These are phyloP conservation scores for Colletotrichum plurivorum DNA, from an alignment of 2,329 filamentous ascomycete genomes.

Conservation along the genomic window DNA sequence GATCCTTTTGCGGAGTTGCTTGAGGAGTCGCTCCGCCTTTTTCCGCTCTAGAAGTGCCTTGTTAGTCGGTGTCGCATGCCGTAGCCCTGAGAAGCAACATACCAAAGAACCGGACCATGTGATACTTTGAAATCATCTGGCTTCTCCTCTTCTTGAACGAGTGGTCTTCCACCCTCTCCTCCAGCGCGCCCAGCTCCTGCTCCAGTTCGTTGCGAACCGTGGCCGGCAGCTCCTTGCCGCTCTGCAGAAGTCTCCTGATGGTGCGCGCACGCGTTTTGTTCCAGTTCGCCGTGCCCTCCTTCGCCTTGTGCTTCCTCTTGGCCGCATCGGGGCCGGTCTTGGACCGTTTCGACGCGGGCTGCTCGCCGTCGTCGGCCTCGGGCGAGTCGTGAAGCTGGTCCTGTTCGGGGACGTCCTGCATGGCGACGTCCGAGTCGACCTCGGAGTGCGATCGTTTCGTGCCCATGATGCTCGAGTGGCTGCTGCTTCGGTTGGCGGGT, in stretches of 20 bases:
- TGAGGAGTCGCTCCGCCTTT: slow-evolving; percentile 78
- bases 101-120: slow-evolving; percentile 90
- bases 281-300: slow-evolving; percentile 67
- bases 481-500: background rate
- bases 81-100: slow-evolving; percentile 45
- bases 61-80: background rate
- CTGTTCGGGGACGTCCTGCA: slow-evolving; percentile 18
- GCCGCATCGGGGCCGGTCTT: slow-evolving; percentile 46
- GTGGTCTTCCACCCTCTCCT: slow-evolving; percentile 73
- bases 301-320: slow-evolving; percentile 58
- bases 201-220: slow-evolving; percentile 78
- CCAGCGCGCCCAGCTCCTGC: slow-evolving; percentile 77
- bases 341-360: slow-evolving; percentile 51
- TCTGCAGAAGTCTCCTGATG: slow-evolving; percentile 75
- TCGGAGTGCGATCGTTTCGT: slow-evolving; percentile 48
- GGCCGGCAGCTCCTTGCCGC: slow-evolving; percentile 74
- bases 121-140: slow-evolving; percentile 83
- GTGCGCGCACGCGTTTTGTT: slow-evolving; percentile 81
- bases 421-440: slow-evolving; percentile 27
- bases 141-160: slow-evolving; percentile 73
- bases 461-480: slow-evolving; percentile 44
- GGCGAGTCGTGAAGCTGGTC: slow-evolving; percentile 37
- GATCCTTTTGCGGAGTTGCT: slow-evolving; percentile 73
- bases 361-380: slow-evolving; percentile 37
- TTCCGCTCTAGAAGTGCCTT: slow-evolving; percentile 70